A percentile compares a stretch with the other conserved stretches of the same genome.
These are phyloP conservation scores for Diversispora epigaea DNA, from an alignment of 192 early-diverging fungal genomes.

Conservation along the genomic window DNA sequence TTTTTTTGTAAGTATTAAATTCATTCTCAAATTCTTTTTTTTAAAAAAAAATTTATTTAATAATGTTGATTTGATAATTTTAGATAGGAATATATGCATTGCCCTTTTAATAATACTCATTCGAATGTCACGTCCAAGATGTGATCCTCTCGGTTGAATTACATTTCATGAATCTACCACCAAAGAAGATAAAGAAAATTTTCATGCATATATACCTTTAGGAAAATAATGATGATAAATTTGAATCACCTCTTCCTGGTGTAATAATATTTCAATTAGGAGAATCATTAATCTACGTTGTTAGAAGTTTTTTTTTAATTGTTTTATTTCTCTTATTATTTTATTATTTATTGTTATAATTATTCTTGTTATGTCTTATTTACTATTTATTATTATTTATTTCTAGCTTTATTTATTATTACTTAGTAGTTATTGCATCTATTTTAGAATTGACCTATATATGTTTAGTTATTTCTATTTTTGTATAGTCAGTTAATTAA, in stretches of 20 bases:
- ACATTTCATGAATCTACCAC: constrained; percentile 25
- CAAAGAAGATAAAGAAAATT: background rate
- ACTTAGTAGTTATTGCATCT: no score
- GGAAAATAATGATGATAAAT: constrained; percentile 14
- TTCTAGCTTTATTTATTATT: no score
- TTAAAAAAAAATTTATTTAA: constrained; percentile 36
- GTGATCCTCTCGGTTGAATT: constrained; percentile 50
- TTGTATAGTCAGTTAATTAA: no score
- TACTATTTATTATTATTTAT: no score
- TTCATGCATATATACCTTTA: constrained; percentile 34
- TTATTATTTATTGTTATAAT: no score
- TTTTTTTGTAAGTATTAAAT: constrained; percentile 39
- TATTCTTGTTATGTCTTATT: no score
- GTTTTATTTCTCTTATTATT: no score
- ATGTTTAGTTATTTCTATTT: no score
- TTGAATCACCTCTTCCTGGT: constrained; percentile 50
- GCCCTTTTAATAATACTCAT: constrained; percentile 76
- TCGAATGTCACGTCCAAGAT: constrained; percentile 73
- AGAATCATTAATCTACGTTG: constrained; percentile 68
- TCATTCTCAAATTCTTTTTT: constrained; percentile 35
- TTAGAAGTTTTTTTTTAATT: no score
- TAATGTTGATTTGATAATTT: constrained; percentile 36
- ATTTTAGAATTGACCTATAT: no score
- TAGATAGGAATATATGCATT: constrained; percentile 81
- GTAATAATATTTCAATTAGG: constrained; percentile 68